phyloP scores from a whole-genome alignment of 2,329 filamentous ascomycete genomes.

The Aspergillus amoenus region DNA sequence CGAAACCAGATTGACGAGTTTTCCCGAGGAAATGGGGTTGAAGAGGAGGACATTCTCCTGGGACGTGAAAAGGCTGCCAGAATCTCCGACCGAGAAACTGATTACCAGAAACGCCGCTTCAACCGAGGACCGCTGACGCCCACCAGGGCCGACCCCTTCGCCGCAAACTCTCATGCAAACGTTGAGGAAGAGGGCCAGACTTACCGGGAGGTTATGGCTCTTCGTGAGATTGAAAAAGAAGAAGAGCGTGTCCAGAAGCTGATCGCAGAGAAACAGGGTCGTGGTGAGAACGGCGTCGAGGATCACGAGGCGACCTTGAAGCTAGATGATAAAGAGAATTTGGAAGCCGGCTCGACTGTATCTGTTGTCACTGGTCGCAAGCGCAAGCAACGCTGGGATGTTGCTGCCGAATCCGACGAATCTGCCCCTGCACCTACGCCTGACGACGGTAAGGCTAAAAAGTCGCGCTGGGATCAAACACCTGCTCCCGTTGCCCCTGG shows the following conservation, averaged over 20 bases:
- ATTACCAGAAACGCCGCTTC: constrained; percentile 95
- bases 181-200: constrained; percentile 70
- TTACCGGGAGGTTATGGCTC: constrained; percentile 88
- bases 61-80: constrained; percentile 85
- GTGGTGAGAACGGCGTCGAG: constrained; percentile 58
- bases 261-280: constrained; percentile 72
- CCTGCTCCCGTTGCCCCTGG: constrained; percentile 54
- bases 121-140: constrained; percentile 78
- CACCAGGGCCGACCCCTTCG: constrained; percentile 81
- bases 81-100: constrained; percentile 89
- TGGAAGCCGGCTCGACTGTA: constrained; percentile 67
- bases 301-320: constrained; percentile 74
- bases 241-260: constrained; percentile 80
- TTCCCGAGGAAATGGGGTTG: constrained; percentile 76
- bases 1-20: constrained; percentile 93
- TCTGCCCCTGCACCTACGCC: constrained; percentile 50
- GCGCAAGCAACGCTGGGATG: constrained; percentile 95
- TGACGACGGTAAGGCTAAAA: constrained; percentile 64
- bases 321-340: constrained; percentile 70
- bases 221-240: constrained; percentile 86
- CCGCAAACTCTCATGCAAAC: constrained; percentile 68
- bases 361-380: constrained; percentile 66
- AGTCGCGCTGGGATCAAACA: constrained; percentile 85
- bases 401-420: constrained; percentile 59
- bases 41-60: constrained; percentile 86